These are phyloP conservation scores for Strobilomyces confusus DNA, from an alignment of 768 basidiomycete genomes.

Conservation along the genomic window DNA sequence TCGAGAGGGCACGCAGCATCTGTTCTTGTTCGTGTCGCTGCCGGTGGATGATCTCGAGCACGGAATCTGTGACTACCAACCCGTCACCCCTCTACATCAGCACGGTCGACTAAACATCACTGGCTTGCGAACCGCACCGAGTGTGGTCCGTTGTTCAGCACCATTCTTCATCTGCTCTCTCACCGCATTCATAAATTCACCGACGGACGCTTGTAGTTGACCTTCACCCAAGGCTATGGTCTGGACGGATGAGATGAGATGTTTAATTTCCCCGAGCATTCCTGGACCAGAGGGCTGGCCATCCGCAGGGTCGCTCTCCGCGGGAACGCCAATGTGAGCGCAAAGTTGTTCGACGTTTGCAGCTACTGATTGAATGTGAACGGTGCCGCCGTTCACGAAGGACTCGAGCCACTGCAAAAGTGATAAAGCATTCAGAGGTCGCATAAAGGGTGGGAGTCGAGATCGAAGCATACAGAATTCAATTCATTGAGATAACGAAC, in stretches of 20 bases:
- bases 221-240: constrained; percentile 29
- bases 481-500: constrained; percentile 77
- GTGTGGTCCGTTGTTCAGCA: constrained; percentile 38
- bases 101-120: constrained; percentile 4
- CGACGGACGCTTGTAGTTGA: constrained; percentile 32
- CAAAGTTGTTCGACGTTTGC: constrained; percentile 59
- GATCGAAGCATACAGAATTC: constrained; percentile 49
- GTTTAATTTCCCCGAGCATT: constrained; percentile 34
- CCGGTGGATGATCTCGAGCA: constrained; percentile 59
- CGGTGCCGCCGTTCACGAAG: constrained; percentile 74
- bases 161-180: constrained; percentile 39
- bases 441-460: background rate
- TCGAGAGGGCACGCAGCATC: constrained; percentile 61
- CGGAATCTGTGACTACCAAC: constrained; percentile 49
- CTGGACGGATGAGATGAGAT: constrained; percentile 32
- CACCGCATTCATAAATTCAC: constrained; percentile 36
- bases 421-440: background rate
- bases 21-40: constrained; percentile 72
- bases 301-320: constrained; percentile 15
- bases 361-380: constrained; percentile 63
- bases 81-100: constrained; percentile 5
- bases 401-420: constrained; percentile 70
- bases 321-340: constrained; percentile 43
- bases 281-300: constrained; percentile 16
- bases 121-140: constrained; percentile 29